Percentiles rank a stretch among this genome's conserved stretches.
phyloP scores from a whole-genome alignment of 805 yeast genomes.

The Lachancea cidri region DNA sequence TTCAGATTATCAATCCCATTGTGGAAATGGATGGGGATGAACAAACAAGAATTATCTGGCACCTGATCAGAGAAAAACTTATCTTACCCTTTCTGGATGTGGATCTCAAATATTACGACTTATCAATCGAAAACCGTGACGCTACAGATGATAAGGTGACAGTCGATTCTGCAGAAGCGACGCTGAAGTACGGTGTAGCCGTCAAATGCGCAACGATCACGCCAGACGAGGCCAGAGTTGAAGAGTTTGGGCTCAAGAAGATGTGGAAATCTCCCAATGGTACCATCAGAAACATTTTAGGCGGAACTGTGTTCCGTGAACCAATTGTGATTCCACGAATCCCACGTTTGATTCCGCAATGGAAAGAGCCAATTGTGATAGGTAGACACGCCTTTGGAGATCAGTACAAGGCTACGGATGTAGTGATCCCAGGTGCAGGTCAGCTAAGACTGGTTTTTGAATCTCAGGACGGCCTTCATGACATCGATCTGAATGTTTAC shows the following conservation, averaged over 20 bases:
- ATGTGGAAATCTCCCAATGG: constrained; percentile 99
- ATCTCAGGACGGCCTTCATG: constrained; percentile 53
- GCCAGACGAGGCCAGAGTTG: constrained; percentile 94
- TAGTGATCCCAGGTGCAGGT: constrained; percentile 76
- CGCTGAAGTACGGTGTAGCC: constrained; percentile 83
- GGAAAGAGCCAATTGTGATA: constrained; percentile 94
- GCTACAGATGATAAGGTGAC: constrained; percentile 86
- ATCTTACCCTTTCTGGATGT: constrained; percentile 81
- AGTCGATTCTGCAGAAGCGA: constrained; percentile 84
- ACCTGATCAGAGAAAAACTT: constrained; percentile 78
- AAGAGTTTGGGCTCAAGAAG: constrained; percentile 84
- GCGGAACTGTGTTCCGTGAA: constrained; percentile 96
- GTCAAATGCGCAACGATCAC: constrained; percentile 98
- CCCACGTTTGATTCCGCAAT: constrained; percentile 83
- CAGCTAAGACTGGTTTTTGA: constrained; percentile 70
- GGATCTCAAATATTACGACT: constrained; percentile 86
- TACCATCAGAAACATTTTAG: constrained; percentile 89
- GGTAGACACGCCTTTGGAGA: constrained; percentile 98
- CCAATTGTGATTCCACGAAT: constrained; percentile 87
- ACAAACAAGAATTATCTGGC: constrained; percentile 96
- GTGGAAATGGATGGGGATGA: constrained; percentile 99
- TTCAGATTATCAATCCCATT: constrained; percentile 78
- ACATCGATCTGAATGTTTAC: constrained; percentile 35
- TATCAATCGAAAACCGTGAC: constrained; percentile 84
- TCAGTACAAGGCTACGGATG: constrained; percentile 91